Evolutionary conservation across 768 basidiomycete genomes (phyloP).

Genomic region (Tremella yokohamensis): DNA sequence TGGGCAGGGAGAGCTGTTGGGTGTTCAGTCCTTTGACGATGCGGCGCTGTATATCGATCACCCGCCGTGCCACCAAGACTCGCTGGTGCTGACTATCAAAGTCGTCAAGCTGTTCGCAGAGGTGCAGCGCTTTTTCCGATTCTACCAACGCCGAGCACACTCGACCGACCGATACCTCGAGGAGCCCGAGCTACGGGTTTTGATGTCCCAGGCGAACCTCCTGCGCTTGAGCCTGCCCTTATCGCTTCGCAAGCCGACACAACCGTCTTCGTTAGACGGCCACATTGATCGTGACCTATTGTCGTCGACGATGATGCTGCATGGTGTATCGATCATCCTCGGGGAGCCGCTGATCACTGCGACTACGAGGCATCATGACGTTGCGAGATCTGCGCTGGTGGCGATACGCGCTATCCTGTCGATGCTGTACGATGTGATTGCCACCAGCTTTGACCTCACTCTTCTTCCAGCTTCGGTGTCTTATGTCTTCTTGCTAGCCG

Average conservation of each 20-base stretch:
- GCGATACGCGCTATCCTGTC: conserved; percentile 4
- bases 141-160: conserved; percentile 5
- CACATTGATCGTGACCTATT: conserved; percentile 2
- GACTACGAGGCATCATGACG: neutral
- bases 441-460: conserved; percentile 1
- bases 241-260: neutral
- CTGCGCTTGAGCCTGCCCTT: neutral
- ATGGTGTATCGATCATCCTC: neutral
- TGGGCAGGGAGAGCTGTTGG: neutral
- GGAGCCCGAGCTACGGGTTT: neutral
- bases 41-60: neutral
- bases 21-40: neutral
- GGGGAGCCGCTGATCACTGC: neutral
- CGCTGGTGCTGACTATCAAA: neutral
- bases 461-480: conserved; percentile 1
- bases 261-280: neutral
- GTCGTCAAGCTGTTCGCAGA: conserved; percentile 7
- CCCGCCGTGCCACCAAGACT: neutral
- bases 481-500: neutral
- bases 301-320: neutral
- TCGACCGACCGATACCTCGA: conserved; percentile 1
- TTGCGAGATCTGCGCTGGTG: neutral
- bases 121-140: conserved; percentile 1
- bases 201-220: neutral
- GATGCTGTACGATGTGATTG: conserved; percentile 2